These are phyloP conservation scores for Beauveria sp. DNA, from an alignment of 2,329 filamentous ascomycete genomes.

Conservation along the genomic window DNA sequence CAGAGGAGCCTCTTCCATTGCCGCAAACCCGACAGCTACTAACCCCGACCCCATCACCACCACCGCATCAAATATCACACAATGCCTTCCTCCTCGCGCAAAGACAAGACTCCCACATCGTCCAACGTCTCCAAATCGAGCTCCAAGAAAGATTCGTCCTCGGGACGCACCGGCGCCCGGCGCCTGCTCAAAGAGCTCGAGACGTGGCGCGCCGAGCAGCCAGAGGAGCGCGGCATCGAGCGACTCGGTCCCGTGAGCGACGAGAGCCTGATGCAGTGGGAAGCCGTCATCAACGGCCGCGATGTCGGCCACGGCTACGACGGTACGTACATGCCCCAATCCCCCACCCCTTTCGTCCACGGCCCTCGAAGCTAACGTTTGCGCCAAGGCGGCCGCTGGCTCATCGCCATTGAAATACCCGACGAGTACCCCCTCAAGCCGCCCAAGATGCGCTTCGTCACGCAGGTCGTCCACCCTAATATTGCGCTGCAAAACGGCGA, in stretches of 20 bases:
- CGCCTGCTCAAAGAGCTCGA: constrained; percentile 53
- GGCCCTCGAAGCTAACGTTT: background rate
- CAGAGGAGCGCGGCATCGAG: constrained; percentile 47
- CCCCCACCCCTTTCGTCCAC: background rate
- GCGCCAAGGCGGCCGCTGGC: constrained; percentile 63
- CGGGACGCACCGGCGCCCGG: constrained; percentile 41
- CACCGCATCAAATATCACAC: background rate
- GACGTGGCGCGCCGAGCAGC: constrained; percentile 41
- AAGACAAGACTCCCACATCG: constrained; percentile 13
- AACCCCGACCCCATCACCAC: background rate
- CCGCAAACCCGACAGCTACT: background rate
- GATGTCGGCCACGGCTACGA: constrained; percentile 50
- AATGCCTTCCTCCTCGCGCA: constrained; percentile 12
- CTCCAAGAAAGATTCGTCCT: constrained; percentile 11
- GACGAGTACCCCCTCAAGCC: constrained; percentile 69
- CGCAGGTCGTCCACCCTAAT: constrained; percentile 80
- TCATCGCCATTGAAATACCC: constrained; percentile 70
- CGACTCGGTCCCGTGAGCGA: constrained; percentile 48
- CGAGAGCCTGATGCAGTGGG: constrained; percentile 49
- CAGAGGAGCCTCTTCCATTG: background rate
- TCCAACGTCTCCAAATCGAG: constrained; percentile 11
- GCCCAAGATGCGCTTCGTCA: constrained; percentile 74
- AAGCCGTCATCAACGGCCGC: constrained; percentile 52
- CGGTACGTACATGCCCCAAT: constrained; percentile 28
- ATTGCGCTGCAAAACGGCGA: constrained; percentile 65